These are phyloP conservation scores for Osmanthus fragrans DNA, from an alignment of 257 asterid species.

Conservation along the genomic window DNA sequence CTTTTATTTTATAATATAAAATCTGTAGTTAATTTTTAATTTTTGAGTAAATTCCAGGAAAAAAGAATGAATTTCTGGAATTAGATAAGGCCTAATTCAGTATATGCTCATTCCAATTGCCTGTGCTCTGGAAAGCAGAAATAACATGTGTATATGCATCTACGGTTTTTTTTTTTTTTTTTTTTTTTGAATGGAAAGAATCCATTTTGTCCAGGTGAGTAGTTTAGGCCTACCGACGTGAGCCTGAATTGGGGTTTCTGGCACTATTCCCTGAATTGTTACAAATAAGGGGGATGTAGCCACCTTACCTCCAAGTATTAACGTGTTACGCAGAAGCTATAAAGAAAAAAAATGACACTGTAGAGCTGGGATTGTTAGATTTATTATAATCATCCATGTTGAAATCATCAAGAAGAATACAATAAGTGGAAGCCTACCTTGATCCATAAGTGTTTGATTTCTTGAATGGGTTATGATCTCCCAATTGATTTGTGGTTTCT, in stretches of 20 bases:
- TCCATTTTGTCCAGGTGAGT: background rate
- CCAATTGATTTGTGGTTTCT: too few relatives aligned
- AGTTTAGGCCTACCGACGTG: background rate
- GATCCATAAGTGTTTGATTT: too few relatives aligned
- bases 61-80: background rate
- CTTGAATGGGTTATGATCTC: too few relatives aligned
- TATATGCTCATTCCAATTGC: background rate
- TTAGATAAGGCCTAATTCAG: background rate
- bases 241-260: background rate
- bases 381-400: too few relatives aligned
- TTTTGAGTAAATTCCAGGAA: background rate
- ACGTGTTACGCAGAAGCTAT: background rate
- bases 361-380: too few relatives aligned
- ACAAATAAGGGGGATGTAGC: too few relatives aligned
- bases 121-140: background rate
- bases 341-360: background rate
- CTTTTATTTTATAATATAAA: background rate
- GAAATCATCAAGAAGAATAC: too few relatives aligned
- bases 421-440: too few relatives aligned
- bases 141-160: background rate
- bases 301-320: background rate
- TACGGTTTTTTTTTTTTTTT: too few relatives aligned
- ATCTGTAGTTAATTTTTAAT: background rate
- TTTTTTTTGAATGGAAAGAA: background rate
- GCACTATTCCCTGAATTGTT: background rate